Evolutionary conservation across 805 yeast genomes (phyloP), one percentile per base, ranked within the genome.

Genomic region (Huiozyma naganishii): DNA sequence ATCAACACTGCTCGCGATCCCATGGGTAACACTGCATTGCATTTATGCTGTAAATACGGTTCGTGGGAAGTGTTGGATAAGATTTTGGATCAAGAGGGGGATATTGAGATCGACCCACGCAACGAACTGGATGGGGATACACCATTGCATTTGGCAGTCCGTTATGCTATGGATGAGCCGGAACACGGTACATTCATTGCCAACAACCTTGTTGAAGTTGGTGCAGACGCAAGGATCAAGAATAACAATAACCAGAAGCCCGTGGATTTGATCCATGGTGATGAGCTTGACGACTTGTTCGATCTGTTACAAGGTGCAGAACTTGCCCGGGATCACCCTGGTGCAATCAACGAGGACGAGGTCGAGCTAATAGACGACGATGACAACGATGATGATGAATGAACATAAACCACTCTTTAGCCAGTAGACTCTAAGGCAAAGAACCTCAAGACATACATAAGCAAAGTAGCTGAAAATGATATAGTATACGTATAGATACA

Each of bases 181-280:
- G 96, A 85, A 47, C 88, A 83, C 61, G 96, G 95, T 0, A 67
- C 71, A 27, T 85, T 80, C 52, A 70, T 88, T 32, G 77, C 80
- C 9, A 95, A 85, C 55, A 83, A 81, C 59, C 72, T 92, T 48
- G 68, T 92, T 36, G 96, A 89, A 55, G 95, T 94, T 29, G 97
- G 98, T 3, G 80, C 92, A 1, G 92, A 89, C 63, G 85, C 94
- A 2, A 70, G 73, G 41, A 58, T 74, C 12, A 71, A 61, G 49
- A 83, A 83, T 57, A 72, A 70, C 33, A 68, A 71, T 35, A 85
- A 85, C 27, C 73, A 80, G 53, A 84, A 76, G 52, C 95, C 97
- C 6, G 71, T 82, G 35, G 87, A 86, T 51, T 69, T 88, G 47
- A 80, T 76, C 11, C 67, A 62, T 28, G 72, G 74, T 7, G 69